Evolutionary conservation across 202 grass and related monocot species (phyloP).

Genomic region (Digitaria exilis): DNA sequence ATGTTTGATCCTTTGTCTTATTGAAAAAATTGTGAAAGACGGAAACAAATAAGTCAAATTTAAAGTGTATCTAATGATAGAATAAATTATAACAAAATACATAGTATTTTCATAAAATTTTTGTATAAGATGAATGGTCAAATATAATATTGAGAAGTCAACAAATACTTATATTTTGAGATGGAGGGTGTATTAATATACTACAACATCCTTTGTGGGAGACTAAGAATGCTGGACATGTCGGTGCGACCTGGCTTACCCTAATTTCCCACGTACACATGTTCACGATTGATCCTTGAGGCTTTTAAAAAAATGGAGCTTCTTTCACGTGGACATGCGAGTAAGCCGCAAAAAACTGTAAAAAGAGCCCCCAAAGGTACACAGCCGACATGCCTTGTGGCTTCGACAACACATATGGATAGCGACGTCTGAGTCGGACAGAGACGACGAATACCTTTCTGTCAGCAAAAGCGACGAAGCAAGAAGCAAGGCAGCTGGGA

Average conservation of each 20-base stretch:
- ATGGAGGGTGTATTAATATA: too few species aligned
- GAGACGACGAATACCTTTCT: neutral
- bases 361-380: neutral
- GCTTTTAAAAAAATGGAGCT: neutral
- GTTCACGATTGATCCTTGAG: neutral
- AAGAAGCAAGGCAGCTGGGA: neutral
- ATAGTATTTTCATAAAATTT: too few species aligned
- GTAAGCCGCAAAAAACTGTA: neutral
- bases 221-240: neutral
- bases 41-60: too few species aligned
- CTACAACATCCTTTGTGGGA: too few species aligned
- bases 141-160: too few species aligned
- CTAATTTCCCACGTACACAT: neutral
- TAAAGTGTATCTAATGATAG: too few species aligned
- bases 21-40: too few species aligned
- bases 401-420: constrained; percentile 22
- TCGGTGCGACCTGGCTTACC: neutral
- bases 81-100: too few species aligned
- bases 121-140: too few species aligned
- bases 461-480: neutral
- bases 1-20: too few species aligned
- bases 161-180: too few species aligned
- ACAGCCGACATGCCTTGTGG: neutral
- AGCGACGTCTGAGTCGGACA: neutral
- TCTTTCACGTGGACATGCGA: neutral